These are phyloP conservation scores for Kalmanozyma brasiliensis DNA, from an alignment of 1,284 basidiomycete species.

Conservation along the genomic window DNA sequence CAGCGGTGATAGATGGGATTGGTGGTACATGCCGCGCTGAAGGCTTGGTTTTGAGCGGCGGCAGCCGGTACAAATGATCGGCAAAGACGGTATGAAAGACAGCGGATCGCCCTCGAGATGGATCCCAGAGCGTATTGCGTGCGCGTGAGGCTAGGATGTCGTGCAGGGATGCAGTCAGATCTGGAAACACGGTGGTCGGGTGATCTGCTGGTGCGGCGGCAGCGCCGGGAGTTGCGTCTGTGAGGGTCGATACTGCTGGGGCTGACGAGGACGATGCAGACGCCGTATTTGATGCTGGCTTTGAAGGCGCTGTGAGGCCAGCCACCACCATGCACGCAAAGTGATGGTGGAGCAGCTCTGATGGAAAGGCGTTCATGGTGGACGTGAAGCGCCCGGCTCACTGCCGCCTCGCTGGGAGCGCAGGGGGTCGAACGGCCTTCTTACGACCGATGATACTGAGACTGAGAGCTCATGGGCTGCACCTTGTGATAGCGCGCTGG, in stretches of 20 bases:
- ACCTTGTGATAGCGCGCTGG: too few relatives aligned
- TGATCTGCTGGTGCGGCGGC: slow-evolving; percentile 16
- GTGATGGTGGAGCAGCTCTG: slow-evolving; percentile 62
- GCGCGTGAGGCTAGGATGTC: slow-evolving; percentile 51
- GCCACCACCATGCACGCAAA: slow-evolving; percentile 62
- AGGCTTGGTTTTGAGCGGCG: slow-evolving; percentile 79
- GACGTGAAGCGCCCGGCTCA: background rate
- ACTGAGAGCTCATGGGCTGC: too few relatives aligned
- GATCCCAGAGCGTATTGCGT: slow-evolving; percentile 50
- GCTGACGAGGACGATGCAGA: background rate
- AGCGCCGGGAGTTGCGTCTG: background rate
- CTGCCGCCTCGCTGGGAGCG: background rate
- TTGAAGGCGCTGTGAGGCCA: slow-evolving; percentile 46
- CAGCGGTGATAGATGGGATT: slow-evolving; percentile 54
- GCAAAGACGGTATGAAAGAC: slow-evolving; percentile 60
- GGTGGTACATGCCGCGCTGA: slow-evolving; percentile 68
- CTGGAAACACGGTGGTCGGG: slow-evolving; percentile 34
- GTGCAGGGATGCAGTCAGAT: slow-evolving; percentile 42
- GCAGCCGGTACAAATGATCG: slow-evolving; percentile 76
- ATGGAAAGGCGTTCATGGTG: slow-evolving; percentile 60
- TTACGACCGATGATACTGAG: too few relatives aligned
- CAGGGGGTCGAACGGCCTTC: background rate
- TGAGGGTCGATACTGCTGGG: background rate
- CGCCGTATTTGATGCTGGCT: too few relatives aligned
- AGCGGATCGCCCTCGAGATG: slow-evolving; percentile 43